Conservation (phyloP, 2,329 filamentous ascomycete genomes). For the Calonectria pseudoreteaudii region DNA sequence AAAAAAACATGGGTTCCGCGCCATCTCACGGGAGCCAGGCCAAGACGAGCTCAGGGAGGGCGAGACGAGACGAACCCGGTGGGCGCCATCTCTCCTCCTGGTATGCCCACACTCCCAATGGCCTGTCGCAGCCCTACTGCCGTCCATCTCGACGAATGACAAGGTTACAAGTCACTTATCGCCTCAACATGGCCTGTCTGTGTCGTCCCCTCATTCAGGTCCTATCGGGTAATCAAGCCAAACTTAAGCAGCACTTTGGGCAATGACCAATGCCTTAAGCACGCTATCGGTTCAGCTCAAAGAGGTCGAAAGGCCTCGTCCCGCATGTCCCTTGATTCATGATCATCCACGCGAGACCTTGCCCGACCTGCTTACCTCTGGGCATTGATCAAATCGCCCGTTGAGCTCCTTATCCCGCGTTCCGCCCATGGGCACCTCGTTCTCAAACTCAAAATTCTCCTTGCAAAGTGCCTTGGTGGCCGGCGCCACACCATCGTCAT, state of each 20-base stretch:
- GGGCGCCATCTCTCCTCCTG: conserved; percentile 6
- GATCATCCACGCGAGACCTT: neutral
- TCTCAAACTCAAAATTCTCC: conserved; percentile 15
- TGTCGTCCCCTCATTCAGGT: neutral
- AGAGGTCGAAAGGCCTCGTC: neutral
- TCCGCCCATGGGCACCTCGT: conserved; percentile 8
- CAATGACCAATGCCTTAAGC: neutral
- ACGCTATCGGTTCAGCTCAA: neutral
- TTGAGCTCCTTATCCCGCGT: conserved; percentile 18
- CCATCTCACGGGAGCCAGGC: conserved; percentile 16
- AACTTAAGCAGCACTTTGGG: neutral
- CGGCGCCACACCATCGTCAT: neutral
- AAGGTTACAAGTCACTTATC: conserved; percentile 40
- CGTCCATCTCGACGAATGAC: conserved; percentile 32
- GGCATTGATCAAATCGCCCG: conserved; percentile 26
- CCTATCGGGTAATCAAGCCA: conserved; percentile 1
- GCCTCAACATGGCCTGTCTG: conserved; percentile 27
- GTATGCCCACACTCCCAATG: conserved; percentile 20
- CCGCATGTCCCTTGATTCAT: neutral
- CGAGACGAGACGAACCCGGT: conserved; percentile 19
- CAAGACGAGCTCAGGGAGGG: neutral
- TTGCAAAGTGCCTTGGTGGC: conserved; percentile 14
- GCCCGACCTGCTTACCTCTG: neutral
- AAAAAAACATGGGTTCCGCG: conserved; percentile 25
- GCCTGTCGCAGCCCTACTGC: conserved; percentile 29